phyloP scores from a whole-genome alignment of 2,329 filamentous ascomycete genomes.

The Diaporthe ilicicola region DNA sequence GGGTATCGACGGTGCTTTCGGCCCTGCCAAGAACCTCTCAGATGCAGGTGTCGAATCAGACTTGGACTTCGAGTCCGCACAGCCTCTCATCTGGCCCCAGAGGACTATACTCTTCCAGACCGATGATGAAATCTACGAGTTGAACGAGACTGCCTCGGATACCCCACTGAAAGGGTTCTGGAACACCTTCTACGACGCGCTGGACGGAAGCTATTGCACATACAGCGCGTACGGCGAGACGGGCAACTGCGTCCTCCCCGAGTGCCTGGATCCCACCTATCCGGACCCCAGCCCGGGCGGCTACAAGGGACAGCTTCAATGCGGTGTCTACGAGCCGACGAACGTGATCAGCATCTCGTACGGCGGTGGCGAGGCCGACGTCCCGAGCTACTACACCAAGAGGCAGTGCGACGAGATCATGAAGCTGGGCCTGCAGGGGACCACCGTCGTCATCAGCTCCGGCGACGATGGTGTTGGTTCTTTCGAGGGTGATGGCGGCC shows the following conservation, averaged over 20 bases:
- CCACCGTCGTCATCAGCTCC: slow-evolving; percentile 50
- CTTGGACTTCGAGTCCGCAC: slow-evolving; percentile 57
- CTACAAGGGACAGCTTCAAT: slow-evolving; percentile 54
- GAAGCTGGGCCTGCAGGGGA: slow-evolving; percentile 54
- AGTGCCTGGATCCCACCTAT: slow-evolving; percentile 55
- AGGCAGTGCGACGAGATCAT: slow-evolving; percentile 53
- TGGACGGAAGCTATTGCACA: slow-evolving; percentile 53
- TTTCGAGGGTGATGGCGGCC: slow-evolving; percentile 38
- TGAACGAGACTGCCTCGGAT: slow-evolving; percentile 33
- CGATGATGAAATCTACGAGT: slow-evolving; percentile 42
- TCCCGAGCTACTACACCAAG: slow-evolving; percentile 56
- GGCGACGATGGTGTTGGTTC: slow-evolving; percentile 52
- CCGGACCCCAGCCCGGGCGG: slow-evolving; percentile 57
- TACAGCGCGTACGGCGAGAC: slow-evolving; percentile 56
- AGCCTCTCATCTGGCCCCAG: slow-evolving; percentile 61
- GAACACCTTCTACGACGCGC: slow-evolving; percentile 57
- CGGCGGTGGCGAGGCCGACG: slow-evolving; percentile 55
- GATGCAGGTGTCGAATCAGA: slow-evolving; percentile 47
- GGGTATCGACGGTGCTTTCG: slow-evolving; percentile 39
- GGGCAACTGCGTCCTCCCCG: slow-evolving; percentile 49
- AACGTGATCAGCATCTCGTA: slow-evolving; percentile 63
- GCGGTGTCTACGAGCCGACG: slow-evolving; percentile 49
- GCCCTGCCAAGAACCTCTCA: slow-evolving; percentile 28
- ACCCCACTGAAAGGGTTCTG: slow-evolving; percentile 41
- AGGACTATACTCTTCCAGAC: slow-evolving; percentile 45